Percentiles rank a stretch among this genome's conserved stretches.
phyloP scores from a whole-genome alignment of 257 asterid genomes.

The Solanum ahanhuiri region DNA sequence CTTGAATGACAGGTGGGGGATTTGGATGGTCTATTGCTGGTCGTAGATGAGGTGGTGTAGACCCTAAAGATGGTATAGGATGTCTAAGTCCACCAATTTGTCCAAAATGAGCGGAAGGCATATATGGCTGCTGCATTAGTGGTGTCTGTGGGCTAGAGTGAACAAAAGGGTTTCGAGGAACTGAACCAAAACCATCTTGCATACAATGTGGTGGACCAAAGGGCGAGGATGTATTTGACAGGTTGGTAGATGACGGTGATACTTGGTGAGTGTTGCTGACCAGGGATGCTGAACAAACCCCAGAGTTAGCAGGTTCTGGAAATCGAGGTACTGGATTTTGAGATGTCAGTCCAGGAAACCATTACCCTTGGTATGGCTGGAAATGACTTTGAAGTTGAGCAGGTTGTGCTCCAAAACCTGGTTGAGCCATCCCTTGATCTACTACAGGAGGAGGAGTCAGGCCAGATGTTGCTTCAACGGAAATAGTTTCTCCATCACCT shows the following conservation, averaged over 20 bases:
- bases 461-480: conserved; percentile 18
- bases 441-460: conserved; percentile 11
- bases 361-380: conserved; percentile 43
- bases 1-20: conserved; percentile 29
- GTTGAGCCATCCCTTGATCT: conserved; percentile 40
- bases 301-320: conserved; percentile 18
- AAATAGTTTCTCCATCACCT: conserved; percentile 24
- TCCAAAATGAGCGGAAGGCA: conserved; percentile 29
- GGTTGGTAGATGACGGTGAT: conserved; percentile 26
- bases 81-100: conserved; percentile 43
- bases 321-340: conserved; percentile 23
- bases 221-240: conserved; percentile 27
- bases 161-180: conserved; percentile 30
- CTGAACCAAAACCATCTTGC: conserved; percentile 35
- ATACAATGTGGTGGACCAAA: conserved; percentile 37
- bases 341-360: conserved; percentile 43
- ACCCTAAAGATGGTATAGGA: conserved; percentile 15
- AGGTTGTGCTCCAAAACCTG: conserved; percentile 23
- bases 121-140: conserved; percentile 24
- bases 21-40: conserved; percentile 33
- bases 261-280: conserved; percentile 21
- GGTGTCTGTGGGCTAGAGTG: conserved; percentile 28
- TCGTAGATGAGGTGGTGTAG: conserved; percentile 23
- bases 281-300: conserved; percentile 25
- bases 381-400: conserved; percentile 33